Evolutionary conservation across 148 eudicot genomes (phyloP), one percentile per base, ranked within the genome.

Genomic region (Silene latifolia): DNA sequence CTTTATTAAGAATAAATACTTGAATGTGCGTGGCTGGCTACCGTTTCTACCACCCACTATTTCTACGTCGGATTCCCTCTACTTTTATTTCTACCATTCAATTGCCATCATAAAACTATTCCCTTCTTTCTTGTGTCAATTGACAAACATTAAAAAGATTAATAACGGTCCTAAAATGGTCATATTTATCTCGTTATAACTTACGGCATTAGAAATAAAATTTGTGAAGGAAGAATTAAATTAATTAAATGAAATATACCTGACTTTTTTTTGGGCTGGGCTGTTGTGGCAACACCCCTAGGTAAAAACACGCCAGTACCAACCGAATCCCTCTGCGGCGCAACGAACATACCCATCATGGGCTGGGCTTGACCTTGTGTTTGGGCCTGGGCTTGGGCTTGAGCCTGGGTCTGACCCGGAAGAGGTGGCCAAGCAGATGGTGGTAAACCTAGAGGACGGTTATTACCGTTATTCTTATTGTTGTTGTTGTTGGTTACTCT

Each of bases 291-390:
- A 8, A 74, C 63, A 23, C 81, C 80, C 14, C 93, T 80, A 10
- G 97, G 97, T 44, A 91, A 71, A 68, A 91, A 91, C 5, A 91
- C 97, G 0, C 97, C 97, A 0, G 97, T 91, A 2, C 96, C 92
- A 2, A 78, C 82, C 47, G 80, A 39, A 39, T 39, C 44, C 44
- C 44, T 80, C 67, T 79, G 82, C 7, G 80, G 19, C 4, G 23
- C 87, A 11, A 84, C 82, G 32, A 81, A 86, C 23, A 83, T 78
- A 18, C 90, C 86, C 35, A 82, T 75, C 79, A 48, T 19, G 48
- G 78, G 72, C 23, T 83, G 88, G 21, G 32, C 15, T 9, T 63
- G 69, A 76, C 67, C 78, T 51, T 83, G 87, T n/a, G 24, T 7
- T 11, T 63, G 69, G 42, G 76, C 47, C 21, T 42, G 54, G 56